Evolutionary conservation across 805 yeast genomes (phyloP).

Genomic region (Starmerella apicola): DNA sequence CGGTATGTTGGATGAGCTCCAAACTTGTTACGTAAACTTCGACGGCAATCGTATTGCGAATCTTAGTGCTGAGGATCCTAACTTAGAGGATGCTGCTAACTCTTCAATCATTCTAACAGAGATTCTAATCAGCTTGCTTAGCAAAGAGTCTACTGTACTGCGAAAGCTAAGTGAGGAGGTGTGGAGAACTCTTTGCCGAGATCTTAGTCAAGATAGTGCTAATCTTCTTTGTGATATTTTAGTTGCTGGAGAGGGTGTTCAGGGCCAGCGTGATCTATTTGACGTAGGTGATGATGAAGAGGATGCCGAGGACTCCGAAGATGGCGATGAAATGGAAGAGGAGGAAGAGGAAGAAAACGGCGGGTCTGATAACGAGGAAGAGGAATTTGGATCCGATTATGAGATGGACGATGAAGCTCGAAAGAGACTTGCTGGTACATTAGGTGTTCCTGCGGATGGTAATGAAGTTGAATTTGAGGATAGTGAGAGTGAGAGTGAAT

Average conservation of each 20-base stretch:
- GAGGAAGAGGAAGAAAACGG: constrained; percentile 27
- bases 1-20: constrained; percentile 59
- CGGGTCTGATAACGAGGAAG: constrained; percentile 12
- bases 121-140: constrained; percentile 42
- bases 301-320: constrained; percentile 28
- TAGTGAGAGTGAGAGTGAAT: constrained; percentile 35
- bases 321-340: constrained; percentile 31
- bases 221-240: constrained; percentile 43
- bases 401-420: constrained; percentile 20
- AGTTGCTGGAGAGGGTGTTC: constrained; percentile 58
- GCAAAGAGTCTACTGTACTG: constrained; percentile 46
- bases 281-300: constrained; percentile 45
- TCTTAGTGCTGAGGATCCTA: not conserved
- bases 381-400: constrained; percentile 5
- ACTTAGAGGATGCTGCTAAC: constrained; percentile 29
- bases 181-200: constrained; percentile 44
- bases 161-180: constrained; percentile 44
- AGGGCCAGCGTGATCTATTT: constrained; percentile 67
- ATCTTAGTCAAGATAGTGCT: constrained; percentile 36
- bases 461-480: constrained; percentile 31
- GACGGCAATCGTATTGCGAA: constrained; percentile 24
- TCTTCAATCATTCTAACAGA: constrained; percentile 43
- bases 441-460: constrained; percentile 10
- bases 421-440: constrained; percentile 15
- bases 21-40: constrained; percentile 41